Base-by-base conservation (phyloP, 768 basidiomycete species). In the Tricholoma sp. region DNA sequence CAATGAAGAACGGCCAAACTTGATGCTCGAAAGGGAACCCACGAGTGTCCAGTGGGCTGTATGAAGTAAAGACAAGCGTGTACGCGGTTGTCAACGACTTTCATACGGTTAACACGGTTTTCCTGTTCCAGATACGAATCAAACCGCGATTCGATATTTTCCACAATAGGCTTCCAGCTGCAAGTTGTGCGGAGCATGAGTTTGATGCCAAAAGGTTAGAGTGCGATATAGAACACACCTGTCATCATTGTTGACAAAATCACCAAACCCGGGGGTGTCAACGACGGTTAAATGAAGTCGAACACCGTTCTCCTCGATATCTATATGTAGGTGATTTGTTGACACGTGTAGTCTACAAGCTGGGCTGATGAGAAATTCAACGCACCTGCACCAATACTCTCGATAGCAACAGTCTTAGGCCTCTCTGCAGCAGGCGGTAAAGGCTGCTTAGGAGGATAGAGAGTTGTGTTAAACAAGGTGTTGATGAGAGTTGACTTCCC, bases 1-100 rank as follows among this genome's bases (percentile, higher is more conserved):
- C 15, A 56, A 54, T 36, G 53, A 10, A 20, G 18, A 13, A 50
- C 18, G 0, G 42, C 13, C 1, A n/a, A 31, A 33, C 13, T 31
- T 13, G 4, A n/a, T n/a, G 4, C 28, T n/a, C 47, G n/a, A 68
- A 48, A 28, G 28, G 49, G 33, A 33, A 75, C 93, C 76, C 70
- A 97, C 93, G 95, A 88, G 72, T 99, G 97, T 58, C 97, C 96
- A 1, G 96, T 98, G 34, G 97, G 94, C 68, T 98, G 94, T 62
- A 99, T 95, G 72, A 99, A 99, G 80, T 99, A 99, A 56, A 99
- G 80, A 73, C 97, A 98, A 13, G 97, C 97, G 70, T 99, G 97
- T 41, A 99, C 91, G 48, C 97, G 88, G 76, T 98, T 98, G 77
- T 99, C 97, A 50, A 89, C 84, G 58, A 97, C 83, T 72, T 98